Conservation (phyloP, 73 alveolate genomes). For the Paraurostyla sp. region DNA sequence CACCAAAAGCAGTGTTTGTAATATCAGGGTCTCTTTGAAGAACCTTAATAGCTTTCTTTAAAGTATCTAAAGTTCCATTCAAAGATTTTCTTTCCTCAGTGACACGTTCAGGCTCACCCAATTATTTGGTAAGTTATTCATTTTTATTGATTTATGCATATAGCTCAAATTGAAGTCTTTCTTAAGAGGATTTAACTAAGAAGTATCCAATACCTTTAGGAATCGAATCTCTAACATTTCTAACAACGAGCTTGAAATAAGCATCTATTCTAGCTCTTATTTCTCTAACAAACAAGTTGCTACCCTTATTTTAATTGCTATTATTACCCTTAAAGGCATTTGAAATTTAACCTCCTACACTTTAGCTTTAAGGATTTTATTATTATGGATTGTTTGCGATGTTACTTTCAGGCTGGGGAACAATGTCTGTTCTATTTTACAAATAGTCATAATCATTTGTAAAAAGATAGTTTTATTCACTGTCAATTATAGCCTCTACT, state of each 20-base stretch:
- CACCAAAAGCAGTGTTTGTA: slow-evolving; percentile 58
- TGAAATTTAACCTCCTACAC: background rate
- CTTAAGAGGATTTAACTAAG: slow-evolving; percentile 94
- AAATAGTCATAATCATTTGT: slow-evolving; percentile 94
- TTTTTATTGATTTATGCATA: slow-evolving; percentile 72
- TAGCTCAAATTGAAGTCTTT: slow-evolving; percentile 72
- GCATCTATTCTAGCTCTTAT: slow-evolving; percentile 93
- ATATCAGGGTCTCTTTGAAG: slow-evolving; percentile 78
- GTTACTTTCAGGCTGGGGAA: slow-evolving; percentile 69
- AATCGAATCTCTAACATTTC: slow-evolving; percentile 94
- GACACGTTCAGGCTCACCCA: slow-evolving; percentile 77
- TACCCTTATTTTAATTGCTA: slow-evolving; percentile 66
- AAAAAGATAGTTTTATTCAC: slow-evolving; percentile 94
- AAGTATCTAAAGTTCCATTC: slow-evolving; percentile 56
- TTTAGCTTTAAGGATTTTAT: background rate
- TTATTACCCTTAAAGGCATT: slow-evolving; percentile 28
- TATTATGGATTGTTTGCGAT: background rate
- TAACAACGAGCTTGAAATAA: slow-evolving; percentile 90
- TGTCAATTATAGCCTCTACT: slow-evolving; percentile 86
- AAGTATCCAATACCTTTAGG: slow-evolving; percentile 98
- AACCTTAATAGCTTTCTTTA: slow-evolving; percentile 75
- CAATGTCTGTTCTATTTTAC: slow-evolving; percentile 86
- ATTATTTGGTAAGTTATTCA: slow-evolving; percentile 43
- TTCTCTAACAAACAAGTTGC: slow-evolving; percentile 83
- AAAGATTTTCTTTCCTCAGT: slow-evolving; percentile 73